Evolutionary conservation across 2,329 filamentous ascomycete species (phyloP).

Genomic region (Claviceps sp.): DNA sequence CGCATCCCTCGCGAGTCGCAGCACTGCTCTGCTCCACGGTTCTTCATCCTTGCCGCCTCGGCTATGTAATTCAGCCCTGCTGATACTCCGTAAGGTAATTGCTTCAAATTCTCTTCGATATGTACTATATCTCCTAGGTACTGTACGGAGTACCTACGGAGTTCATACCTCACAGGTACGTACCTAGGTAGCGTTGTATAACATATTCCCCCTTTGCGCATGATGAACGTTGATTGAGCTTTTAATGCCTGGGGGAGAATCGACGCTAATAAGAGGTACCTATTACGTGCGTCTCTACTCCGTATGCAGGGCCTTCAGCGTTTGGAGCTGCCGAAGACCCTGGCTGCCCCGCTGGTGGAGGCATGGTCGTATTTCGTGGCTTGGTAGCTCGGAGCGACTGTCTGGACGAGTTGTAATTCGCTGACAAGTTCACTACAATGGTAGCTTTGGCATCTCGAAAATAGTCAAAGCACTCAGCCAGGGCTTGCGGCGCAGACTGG

Average conservation of each 20-base stretch:
- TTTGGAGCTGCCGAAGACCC: background rate
- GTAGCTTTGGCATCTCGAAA: conserved; percentile 33
- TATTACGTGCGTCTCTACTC: background rate
- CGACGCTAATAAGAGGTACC: too few relatives aligned
- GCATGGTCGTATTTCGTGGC: background rate
- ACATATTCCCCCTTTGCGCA: background rate
- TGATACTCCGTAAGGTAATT: background rate
- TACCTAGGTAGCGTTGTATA: too few relatives aligned
- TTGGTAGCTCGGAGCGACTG: conserved; percentile 7
- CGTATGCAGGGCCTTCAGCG: background rate
- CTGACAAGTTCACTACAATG: conserved; percentile 33
- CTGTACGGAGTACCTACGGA: too few relatives aligned
- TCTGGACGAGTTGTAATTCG: conserved; percentile 23
- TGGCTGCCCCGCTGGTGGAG: background rate
- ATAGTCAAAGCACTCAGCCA: conserved; percentile 32
- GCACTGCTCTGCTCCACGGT: background rate
- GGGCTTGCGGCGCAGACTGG: conserved; percentile 30
- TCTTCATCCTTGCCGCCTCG: background rate
- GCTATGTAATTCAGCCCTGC: background rate
- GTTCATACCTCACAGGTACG: too few relatives aligned
- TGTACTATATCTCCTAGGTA: background rate
- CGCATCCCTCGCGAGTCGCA: background rate
- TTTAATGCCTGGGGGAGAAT: too few relatives aligned
- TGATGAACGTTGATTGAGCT: too few relatives aligned
- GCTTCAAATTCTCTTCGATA: too few relatives aligned